Evolutionary conservation across 2,329 filamentous ascomycete species (phyloP).

Genomic region (Penicillium sp.): DNA sequence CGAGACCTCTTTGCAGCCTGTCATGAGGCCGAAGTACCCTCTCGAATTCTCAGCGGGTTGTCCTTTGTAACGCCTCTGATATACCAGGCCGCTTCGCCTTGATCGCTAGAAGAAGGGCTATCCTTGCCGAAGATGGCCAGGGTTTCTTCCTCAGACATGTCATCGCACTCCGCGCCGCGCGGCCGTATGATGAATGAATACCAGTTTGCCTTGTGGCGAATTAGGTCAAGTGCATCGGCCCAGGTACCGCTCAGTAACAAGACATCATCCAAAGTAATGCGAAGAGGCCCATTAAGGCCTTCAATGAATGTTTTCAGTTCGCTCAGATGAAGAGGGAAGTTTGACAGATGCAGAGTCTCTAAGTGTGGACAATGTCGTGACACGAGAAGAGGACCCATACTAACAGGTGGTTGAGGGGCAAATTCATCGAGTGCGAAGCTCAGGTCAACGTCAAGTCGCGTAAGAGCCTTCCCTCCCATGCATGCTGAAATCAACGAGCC

Average conservation of each 20-base stretch:
- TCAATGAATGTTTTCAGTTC: background rate
- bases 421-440: background rate
- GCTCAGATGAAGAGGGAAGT: constrained; percentile 1
- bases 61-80: background rate
- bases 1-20: background rate
- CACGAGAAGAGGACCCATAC: constrained; percentile 1
- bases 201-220: background rate
- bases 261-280: background rate
- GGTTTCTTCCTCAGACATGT: background rate
- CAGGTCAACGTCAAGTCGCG: background rate
- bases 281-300: background rate
- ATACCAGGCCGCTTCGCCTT: background rate
- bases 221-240: background rate
- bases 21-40: background rate
- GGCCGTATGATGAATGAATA: background rate
- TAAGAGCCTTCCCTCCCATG: constrained; percentile 3
- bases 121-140: background rate
- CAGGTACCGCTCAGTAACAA: constrained; percentile 3
- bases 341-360: background rate
- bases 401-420: background rate
- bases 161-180: constrained; percentile 1
- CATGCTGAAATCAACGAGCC: background rate
- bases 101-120: background rate
- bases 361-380: background rate
- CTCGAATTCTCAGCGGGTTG: background rate